Conservation (phyloP, 768 basidiomycete species). For the Xerocomus spinulosus region DNA sequence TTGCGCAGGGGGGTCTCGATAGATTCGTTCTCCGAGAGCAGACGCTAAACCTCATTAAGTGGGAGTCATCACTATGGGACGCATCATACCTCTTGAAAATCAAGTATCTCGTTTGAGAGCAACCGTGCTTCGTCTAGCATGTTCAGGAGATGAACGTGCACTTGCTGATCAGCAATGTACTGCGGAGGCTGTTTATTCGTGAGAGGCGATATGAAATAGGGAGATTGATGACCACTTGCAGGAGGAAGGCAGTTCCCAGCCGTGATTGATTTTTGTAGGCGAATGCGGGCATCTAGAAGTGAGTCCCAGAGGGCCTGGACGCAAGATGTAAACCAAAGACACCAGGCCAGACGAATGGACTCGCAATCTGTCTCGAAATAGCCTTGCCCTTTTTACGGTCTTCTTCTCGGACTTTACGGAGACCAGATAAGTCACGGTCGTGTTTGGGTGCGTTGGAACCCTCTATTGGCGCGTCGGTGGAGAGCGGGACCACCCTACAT, state of each 20-base stretch:
- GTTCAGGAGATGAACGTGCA: constrained; percentile 42
- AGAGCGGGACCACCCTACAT: constrained; percentile 6
- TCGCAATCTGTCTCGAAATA: constrained; percentile 76
- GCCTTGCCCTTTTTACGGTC: constrained; percentile 82
- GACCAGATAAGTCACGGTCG: constrained; percentile 42
- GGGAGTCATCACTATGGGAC: constrained; percentile 2
- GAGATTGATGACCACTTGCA: constrained; percentile 37
- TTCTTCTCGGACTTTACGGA: constrained; percentile 58
- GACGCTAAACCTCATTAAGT: constrained; percentile 34
- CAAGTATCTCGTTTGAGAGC: constrained; percentile 63
- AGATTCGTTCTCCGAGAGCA: constrained; percentile 46
- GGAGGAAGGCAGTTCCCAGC: constrained; percentile 62
- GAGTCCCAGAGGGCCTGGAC: constrained; percentile 77
- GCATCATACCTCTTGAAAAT: constrained; percentile 58
- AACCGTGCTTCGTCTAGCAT: constrained; percentile 57
- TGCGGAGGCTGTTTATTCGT: constrained; percentile 30
- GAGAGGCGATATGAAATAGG: constrained; percentile 6
- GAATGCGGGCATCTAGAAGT: constrained; percentile 87
- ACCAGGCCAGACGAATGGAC: constrained; percentile 26
- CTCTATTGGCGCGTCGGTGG: constrained; percentile 17
- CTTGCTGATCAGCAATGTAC: constrained; percentile 32
- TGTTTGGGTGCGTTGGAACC: background rate
- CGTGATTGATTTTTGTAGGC: constrained; percentile 74
- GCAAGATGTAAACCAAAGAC: constrained; percentile 4
- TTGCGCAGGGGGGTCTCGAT: constrained; percentile 52